Evolutionary conservation across 2,329 filamentous ascomycete species (phyloP), one percentile per base, ranked within the genome.

Genomic region (Dactylellina parvicollis): DNA sequence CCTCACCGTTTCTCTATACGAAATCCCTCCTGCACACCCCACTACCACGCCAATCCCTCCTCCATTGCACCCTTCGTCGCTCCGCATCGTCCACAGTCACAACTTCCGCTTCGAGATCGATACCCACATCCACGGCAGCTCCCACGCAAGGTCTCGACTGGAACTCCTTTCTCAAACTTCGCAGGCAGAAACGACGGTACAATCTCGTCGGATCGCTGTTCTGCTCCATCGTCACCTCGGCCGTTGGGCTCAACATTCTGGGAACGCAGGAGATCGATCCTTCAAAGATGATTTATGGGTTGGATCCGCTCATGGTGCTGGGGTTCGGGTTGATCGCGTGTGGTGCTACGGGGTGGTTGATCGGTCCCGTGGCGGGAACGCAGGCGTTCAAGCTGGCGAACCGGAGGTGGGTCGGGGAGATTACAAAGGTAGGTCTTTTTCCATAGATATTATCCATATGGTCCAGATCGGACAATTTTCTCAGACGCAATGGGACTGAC

Each of bases 131-230:
- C 20, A 28, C 57, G 12, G 20, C 66, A 26, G 9, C 59, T 32
- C 22, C 18, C 12, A 32, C 56, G 30, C 32, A 42, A 22, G 34
- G 60, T 1, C 86, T 93, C 42, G 87, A 92, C 82, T 98, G 94
- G 94, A 90, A 97, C 83, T 88, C 88, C 57, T 98, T 96, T 84
- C 96, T 98, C 85, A 87, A 88, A 80, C 89, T 98, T 72, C 92
- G 94, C 79, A 90, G 92, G 78, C 90, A 89, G 72, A 91, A 94
- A 64, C 89, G 94, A 73, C 88, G 91, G 78, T 90, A 93, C 83
- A 92, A 94, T 80, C 86, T 96, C 36, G 86, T 86, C 54, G 92
- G 92, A 76, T 94, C 91, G 49, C 84, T 92, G 57, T 80, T 87
- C 32, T 87, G 86, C 32, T 89, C 89, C 42, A 76, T 89, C 4